Base-by-base conservation (phyloP, 495 filamentous ascomycete genomes). In the Chaetomium fimeti region DNA sequence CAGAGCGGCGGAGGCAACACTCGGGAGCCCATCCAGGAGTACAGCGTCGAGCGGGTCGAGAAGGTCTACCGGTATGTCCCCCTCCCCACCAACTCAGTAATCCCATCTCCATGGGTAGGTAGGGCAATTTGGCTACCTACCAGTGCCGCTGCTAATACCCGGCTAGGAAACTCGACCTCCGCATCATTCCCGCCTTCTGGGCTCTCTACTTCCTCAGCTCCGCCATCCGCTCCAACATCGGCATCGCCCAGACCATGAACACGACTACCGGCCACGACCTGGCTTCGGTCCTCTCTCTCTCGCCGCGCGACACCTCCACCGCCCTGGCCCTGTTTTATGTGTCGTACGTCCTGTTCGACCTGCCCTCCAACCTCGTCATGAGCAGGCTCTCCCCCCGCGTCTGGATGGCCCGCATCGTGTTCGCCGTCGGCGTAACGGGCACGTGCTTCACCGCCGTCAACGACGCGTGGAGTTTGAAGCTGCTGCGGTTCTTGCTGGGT, bases 141-240 rank as follows among this genome's bases (percentile, higher is more conserved):
- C 16, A 13, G n/a, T 52, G 58, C 48, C 12, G 7, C 42, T 43
- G 24, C 42, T 43, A 20, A 58, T 57, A 55, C 87, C 84, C 63
- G 20, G 4, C 8, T 5, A 49, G 45, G 18, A 96, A 94, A 74
- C 80, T 96, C 61, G 92, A 96, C 69, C 80, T 80, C 12, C 87
- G 92, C 51, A 93, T 96, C 72, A 89, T 96, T 64, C 90, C 91
- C 71, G 91, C 92, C 43, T 92, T 97, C 75, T 96, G 92, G 92
- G 76, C 88, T n/a, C 82, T 97, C 9, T 97, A 97, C 77, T 96
- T 97, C 74, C 82, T 96, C 63, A 91, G 89, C 81, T 94, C 93
- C 1, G 91, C 91, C 59, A 91, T 96, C 71, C 88, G 91, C 52
- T 93, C 90, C 66, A 96, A 95, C 81, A 88, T 96, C 66, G 90